Conservation (phyloP, 495 filamentous ascomycete species). For the Friedmanniomyces simplex region DNA sequence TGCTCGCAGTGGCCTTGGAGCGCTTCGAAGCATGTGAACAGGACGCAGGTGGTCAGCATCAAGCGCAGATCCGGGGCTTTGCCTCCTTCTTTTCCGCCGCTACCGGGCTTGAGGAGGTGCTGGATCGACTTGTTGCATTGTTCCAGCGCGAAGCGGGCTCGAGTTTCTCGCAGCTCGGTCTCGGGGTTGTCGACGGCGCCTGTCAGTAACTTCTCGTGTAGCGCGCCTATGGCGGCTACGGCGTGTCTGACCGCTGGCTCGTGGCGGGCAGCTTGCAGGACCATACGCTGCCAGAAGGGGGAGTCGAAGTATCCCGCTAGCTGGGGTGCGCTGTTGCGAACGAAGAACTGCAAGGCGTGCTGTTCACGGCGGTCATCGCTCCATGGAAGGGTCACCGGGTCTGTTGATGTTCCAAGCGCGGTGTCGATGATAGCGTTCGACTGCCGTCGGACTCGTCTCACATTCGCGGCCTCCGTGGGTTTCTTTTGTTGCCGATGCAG, state of each 20-base stretch:
- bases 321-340: conserved; percentile 15
- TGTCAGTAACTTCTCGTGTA: conserved; percentile 17
- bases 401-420: background rate
- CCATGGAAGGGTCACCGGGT: conserved; percentile 5
- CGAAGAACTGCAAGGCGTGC: conserved; percentile 19
- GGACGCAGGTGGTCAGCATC: conserved; percentile 2
- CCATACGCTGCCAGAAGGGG: conserved; percentile 16
- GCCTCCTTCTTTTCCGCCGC: background rate
- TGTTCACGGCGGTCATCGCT: conserved; percentile 12
- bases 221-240: conserved; percentile 15
- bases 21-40: conserved; percentile 19
- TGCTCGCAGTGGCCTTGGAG: conserved; percentile 16
- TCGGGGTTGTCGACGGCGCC: conserved; percentile 1
- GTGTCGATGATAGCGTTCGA: conserved; percentile 8
- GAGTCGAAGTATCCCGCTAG: conserved; percentile 19
- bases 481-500: background rate
- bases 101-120: conserved; percentile 3
- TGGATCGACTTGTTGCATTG: conserved; percentile 18
- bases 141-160: conserved; percentile 11
- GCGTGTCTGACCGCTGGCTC: conserved; percentile 19
- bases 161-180: background rate
- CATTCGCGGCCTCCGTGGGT: background rate
- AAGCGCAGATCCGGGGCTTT: conserved; percentile 9
- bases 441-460: background rate
- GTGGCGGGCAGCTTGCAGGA: conserved; percentile 11